Evolutionary conservation across 2,329 filamentous ascomycete genomes (phyloP).

Genomic region (Sclerotiophoma versabilis): DNA sequence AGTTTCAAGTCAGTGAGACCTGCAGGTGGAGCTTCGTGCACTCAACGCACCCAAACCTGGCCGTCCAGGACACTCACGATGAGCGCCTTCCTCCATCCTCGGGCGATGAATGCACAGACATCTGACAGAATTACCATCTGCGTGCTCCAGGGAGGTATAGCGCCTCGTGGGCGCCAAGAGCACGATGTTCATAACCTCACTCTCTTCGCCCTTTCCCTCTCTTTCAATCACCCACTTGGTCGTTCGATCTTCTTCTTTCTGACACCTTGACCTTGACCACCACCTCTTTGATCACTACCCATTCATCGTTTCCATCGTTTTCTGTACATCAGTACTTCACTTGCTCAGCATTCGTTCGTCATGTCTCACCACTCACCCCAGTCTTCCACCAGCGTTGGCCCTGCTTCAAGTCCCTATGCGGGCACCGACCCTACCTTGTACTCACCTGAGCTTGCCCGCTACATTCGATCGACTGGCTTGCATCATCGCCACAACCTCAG

Average conservation of each 20-base stretch:
- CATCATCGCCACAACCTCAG: conserved; percentile 17
- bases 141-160: conserved; percentile 8
- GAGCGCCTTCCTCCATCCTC: conserved; percentile 2
- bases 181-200: conserved; percentile 10
- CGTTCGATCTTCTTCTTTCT: conserved; percentile 22
- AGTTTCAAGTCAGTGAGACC: conserved; percentile 6
- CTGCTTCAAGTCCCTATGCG: conserved; percentile 35
- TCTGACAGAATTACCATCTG: conserved; percentile 6
- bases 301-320: conserved; percentile 28
- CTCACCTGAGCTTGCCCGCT: conserved; percentile 35
- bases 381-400: conserved; percentile 30
- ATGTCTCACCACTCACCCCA: conserved; percentile 39
- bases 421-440: conserved; percentile 40
- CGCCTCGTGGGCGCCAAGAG: conserved; percentile 11
- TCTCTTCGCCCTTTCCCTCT: conserved; percentile 23
- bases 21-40: conserved; percentile 1
- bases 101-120: conserved; percentile 18
- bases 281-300: conserved; percentile 16
- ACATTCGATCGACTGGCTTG: conserved; percentile 8
- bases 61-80: conserved; percentile 1
- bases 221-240: conserved; percentile 20
- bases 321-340: conserved; percentile 27
- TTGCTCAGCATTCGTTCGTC: conserved; percentile 27
- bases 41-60: background rate
- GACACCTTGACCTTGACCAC: conserved; percentile 28